Percentiles rank a stretch among this genome's conserved stretches.
These are phyloP conservation scores for Choiromyces venosus DNA, from an alignment of 495 filamentous ascomycete genomes.

Conservation along the genomic window DNA sequence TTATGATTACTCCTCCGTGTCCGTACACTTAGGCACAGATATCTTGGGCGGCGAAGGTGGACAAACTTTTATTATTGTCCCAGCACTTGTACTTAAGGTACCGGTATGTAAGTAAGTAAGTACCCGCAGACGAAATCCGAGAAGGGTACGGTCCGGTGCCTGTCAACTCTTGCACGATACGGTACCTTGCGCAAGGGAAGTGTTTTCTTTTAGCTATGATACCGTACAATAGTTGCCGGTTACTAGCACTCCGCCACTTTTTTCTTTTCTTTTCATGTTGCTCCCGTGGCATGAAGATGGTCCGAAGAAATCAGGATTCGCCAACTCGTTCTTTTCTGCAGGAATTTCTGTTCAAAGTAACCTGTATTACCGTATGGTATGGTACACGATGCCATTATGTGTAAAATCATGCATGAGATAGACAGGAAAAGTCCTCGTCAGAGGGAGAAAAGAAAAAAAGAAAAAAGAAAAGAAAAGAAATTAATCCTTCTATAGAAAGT, in stretches of 20 bases:
- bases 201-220: not conserved
- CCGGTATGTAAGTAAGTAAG: not conserved
- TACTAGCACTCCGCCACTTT: not conserved
- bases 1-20: not conserved
- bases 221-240: not conserved
- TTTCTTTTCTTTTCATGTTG: too few species aligned
- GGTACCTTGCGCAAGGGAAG: not conserved
- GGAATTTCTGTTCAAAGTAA: not conserved
- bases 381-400: not conserved
- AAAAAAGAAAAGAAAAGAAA: not conserved
- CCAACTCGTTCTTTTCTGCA: not conserved
- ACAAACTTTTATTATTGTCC: not conserved
- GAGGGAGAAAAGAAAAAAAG: not conserved
- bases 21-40: not conserved
- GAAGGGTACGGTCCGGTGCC: not conserved
- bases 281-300: not conserved
- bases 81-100: not conserved
- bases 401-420: not conserved
- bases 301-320: not conserved
- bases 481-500: not conserved
- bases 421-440: too few species aligned
- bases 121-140: not conserved
- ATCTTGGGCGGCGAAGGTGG: not conserved
- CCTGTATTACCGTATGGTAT: not conserved
- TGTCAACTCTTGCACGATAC: not conserved